Evolutionary conservation across 805 yeast species (phyloP).

Genomic region (Saccharomycopsis sp.): DNA sequence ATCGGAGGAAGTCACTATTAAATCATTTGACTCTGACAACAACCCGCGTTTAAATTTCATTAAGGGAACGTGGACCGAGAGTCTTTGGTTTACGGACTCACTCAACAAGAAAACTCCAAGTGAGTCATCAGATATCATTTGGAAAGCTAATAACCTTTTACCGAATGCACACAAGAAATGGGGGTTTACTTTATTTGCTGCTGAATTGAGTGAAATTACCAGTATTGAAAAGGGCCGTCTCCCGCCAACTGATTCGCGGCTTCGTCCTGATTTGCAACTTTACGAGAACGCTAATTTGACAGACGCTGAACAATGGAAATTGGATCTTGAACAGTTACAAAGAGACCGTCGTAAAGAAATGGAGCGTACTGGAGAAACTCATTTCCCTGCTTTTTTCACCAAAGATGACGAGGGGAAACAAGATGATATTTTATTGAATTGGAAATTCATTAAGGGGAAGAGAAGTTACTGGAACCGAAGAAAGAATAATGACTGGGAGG

Average conservation of each 20-base stretch:
- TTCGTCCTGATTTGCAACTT: slow-evolving; percentile 74
- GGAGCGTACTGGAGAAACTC: slow-evolving; percentile 38
- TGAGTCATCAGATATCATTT: too few relatives aligned
- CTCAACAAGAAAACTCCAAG: slow-evolving; percentile 26
- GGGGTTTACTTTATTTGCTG: slow-evolving; percentile 82
- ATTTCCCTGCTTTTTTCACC: slow-evolving; percentile 38
- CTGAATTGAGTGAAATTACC: slow-evolving; percentile 75
- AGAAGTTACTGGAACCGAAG: slow-evolving; percentile 53
- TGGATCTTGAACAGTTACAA: slow-evolving; percentile 70
- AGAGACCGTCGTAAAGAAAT: slow-evolving; percentile 61
- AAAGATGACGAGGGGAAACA: slow-evolving; percentile 30
- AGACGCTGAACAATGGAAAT: slow-evolving; percentile 64
- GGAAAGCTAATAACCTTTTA: slow-evolving; percentile 68
- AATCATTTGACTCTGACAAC: slow-evolving; percentile 23
- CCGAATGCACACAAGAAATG: slow-evolving; percentile 54
- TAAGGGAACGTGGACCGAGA: slow-evolving; percentile 81
- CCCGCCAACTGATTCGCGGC: slow-evolving; percentile 85
- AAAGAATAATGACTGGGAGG: slow-evolving; percentile 43
- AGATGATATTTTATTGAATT: slow-evolving; percentile 28
- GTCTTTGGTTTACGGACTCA: slow-evolving; percentile 40
- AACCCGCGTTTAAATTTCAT: slow-evolving; percentile 24
- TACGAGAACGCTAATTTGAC: slow-evolving; percentile 68
- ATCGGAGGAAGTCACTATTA: slow-evolving; percentile 58
- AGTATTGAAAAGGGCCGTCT: slow-evolving; percentile 53
- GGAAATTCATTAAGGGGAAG: slow-evolving; percentile 42